A percentile compares a stretch with the other conserved stretches of the same genome.
phyloP scores from a whole-genome alignment of 2,329 filamentous ascomycete species.

The Calonectria naviculata region DNA sequence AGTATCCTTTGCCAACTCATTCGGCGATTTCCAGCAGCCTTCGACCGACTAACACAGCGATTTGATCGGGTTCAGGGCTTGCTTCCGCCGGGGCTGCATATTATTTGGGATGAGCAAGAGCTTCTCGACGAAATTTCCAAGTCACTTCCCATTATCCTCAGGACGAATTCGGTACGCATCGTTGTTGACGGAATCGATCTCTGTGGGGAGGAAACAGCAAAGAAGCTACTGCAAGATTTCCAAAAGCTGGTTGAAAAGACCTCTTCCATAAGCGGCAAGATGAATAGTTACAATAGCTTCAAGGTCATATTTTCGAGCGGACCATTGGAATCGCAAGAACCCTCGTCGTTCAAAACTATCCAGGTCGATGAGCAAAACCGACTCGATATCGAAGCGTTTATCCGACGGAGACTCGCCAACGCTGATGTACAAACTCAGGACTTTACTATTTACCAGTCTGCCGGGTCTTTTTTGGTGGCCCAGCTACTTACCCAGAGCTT shows the following conservation, averaged over 20 bases:
- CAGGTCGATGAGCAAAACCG: not conserved
- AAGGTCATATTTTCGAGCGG: not conserved
- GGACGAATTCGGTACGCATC: not conserved
- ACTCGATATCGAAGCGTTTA: not conserved
- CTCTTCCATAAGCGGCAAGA: not conserved
- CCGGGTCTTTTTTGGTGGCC: not conserved
- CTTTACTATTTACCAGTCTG: not conserved
- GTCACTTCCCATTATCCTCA: not conserved
- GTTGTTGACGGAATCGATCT: not conserved
- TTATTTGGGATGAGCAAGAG: conserved; percentile 1
- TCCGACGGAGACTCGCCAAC: not conserved
- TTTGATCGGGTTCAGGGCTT: not conserved
- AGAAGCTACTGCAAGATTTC: conserved; percentile 3
- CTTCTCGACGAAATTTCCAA: not conserved
- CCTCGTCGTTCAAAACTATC: not conserved
- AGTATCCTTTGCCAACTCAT: not conserved
- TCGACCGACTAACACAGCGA: not conserved
- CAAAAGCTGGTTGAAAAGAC: not conserved
- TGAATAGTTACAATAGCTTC: not conserved
- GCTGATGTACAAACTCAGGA: not conserved
- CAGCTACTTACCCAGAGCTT: not conserved
- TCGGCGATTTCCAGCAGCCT: not conserved
- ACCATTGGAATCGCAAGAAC: not conserved
- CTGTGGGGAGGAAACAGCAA: not conserved
- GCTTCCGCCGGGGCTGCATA: not conserved